phyloP scores from a whole-genome alignment of 2,329 filamentous ascomycete genomes.

The Hysterium pulicare region DNA sequence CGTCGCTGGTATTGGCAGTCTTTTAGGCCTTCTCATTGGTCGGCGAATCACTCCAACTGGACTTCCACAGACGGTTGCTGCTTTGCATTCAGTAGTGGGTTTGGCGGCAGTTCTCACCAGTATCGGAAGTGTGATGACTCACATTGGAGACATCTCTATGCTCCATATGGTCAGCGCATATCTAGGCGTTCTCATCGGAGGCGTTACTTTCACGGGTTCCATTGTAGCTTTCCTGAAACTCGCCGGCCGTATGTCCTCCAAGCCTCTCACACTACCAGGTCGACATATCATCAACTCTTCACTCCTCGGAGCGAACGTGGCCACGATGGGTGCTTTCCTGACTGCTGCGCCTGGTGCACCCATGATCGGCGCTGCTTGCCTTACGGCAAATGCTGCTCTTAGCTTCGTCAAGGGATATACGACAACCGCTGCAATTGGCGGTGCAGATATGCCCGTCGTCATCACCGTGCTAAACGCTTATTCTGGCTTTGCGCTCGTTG shows the following conservation, averaged over 20 bases:
- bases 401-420: constrained; percentile 86
- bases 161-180: constrained; percentile 85
- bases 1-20: constrained; percentile 67
- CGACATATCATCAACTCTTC: constrained; percentile 72
- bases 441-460: constrained; percentile 91
- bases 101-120: constrained; percentile 85
- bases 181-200: constrained; percentile 77
- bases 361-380: constrained; percentile 71
- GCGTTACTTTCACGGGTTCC: constrained; percentile 87
- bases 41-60: constrained; percentile 85
- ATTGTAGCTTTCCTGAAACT: constrained; percentile 89
- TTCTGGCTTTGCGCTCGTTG: constrained; percentile 84
- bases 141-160: constrained; percentile 67
- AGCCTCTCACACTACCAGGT: constrained; percentile 68
- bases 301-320: constrained; percentile 71
- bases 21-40: constrained; percentile 72
- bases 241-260: constrained; percentile 76
- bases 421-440: constrained; percentile 82
- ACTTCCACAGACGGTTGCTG: constrained; percentile 84
- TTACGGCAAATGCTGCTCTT: constrained; percentile 71
- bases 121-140: constrained; percentile 78
- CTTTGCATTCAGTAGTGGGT: constrained; percentile 85
- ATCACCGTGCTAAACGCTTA: constrained; percentile 90
- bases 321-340: constrained; percentile 80
- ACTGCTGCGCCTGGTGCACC: constrained; percentile 78